phyloP scores from a whole-genome alignment of 139 green algal species.

The Deuterostichococcus epilithicus region DNA sequence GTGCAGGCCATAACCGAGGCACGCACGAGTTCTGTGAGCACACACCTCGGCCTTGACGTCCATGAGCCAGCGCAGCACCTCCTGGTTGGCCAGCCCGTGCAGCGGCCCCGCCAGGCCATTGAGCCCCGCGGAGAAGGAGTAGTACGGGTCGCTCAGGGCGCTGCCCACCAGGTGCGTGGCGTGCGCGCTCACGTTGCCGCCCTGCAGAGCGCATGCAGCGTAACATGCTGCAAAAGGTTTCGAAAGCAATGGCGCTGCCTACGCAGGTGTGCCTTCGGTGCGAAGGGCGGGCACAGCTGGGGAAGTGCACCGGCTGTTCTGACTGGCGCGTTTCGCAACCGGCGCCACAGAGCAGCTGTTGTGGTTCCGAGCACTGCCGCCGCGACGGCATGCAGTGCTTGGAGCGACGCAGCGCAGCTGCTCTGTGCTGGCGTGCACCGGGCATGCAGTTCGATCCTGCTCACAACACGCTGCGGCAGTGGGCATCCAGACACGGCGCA shows the following conservation, averaged over 20 bases:
- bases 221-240: neutral
- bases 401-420: too few species aligned
- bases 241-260: neutral
- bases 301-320: too few species aligned
- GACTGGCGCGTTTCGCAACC: too few species aligned
- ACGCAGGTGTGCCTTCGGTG: conserved; percentile 21
- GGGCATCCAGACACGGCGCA: too few species aligned
- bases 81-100: conserved; percentile 98
- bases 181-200: conserved; percentile 95
- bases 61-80: conserved; percentile 89
- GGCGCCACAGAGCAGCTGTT: too few species aligned
- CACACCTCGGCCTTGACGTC: conserved; percentile 57
- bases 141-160: conserved; percentile 95
- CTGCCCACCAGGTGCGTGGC: conserved; percentile 90
- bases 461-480: too few species aligned
- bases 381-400: too few species aligned
- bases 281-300: neutral
- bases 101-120: conserved; percentile 94
- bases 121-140: conserved; percentile 88
- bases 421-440: too few species aligned
- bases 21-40: neutral
- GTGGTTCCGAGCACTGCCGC: too few species aligned
- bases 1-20: too few species aligned
- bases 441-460: too few species aligned
- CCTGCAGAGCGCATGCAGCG: conserved; percentile 38